Evolutionary conservation across 805 yeast species (phyloP).

Genomic region (Jamesozyma spencerorum): DNA sequence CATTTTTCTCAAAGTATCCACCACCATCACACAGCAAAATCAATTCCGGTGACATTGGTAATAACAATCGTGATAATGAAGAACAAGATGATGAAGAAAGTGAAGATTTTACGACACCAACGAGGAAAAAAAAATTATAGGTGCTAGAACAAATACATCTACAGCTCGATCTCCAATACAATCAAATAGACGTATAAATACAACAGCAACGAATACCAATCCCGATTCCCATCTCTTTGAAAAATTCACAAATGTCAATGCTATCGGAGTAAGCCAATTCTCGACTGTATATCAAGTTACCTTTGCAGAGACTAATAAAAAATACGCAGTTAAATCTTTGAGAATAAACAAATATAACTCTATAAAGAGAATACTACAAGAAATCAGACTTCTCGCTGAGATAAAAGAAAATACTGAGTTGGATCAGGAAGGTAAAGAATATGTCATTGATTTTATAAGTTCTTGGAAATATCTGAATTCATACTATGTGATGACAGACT

Average conservation of each 20-base stretch:
- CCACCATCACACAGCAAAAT: slow-evolving; percentile 5
- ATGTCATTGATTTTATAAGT: slow-evolving; percentile 68
- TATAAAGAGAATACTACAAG: slow-evolving; percentile 23
- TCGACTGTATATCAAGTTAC: slow-evolving; percentile 79
- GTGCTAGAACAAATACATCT: slow-evolving; percentile 7
- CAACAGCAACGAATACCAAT: slow-evolving; percentile 7
- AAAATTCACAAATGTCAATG: slow-evolving; percentile 51
- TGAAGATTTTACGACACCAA: slow-evolving; percentile 16
- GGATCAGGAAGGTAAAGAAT: slow-evolving; percentile 53
- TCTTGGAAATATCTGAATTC: slow-evolving; percentile 76
- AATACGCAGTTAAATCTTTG: slow-evolving; percentile 82
- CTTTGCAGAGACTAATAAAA: slow-evolving; percentile 44
- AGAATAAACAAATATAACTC: slow-evolving; percentile 37
- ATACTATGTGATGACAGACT: slow-evolving; percentile 88
- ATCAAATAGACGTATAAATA: background rate
- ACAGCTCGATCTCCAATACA: slow-evolving; percentile 3
- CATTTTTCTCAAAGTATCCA: slow-evolving; percentile 5
- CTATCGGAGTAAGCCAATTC: slow-evolving; percentile 81
- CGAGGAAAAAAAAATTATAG: slow-evolving; percentile 15
- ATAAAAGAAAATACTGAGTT: slow-evolving; percentile 35
- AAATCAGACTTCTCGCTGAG: slow-evolving; percentile 23
- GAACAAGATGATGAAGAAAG: slow-evolving; percentile 4
- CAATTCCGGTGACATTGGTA: background rate
- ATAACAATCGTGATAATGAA: background rate
- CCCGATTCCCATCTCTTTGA: slow-evolving; percentile 36